Evolutionary conservation across 768 basidiomycete genomes (phyloP), one percentile per base, ranked within the genome.

Genomic region (Serpula lacrymans): DNA sequence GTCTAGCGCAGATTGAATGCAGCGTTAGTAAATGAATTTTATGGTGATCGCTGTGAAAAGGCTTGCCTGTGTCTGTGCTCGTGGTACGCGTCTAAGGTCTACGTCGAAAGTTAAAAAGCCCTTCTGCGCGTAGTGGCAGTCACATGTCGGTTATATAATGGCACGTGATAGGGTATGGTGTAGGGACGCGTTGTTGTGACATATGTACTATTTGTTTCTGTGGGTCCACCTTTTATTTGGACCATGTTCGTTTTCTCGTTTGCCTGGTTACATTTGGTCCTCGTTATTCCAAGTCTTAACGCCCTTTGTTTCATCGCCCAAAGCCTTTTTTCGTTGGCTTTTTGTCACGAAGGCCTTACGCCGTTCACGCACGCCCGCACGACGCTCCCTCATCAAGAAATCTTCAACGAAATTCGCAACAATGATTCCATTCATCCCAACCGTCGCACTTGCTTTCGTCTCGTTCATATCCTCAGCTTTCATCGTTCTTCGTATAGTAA

Each of bases 381-480:
- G 41, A 60, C 55, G 50, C 37, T 53, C 47, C 12, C 48, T 53
- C 55, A 44, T 36, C 41, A 40, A 41, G 37, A 35, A 45, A 20
- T 33, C 29, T 24, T 22, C 47, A 37, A 51, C 29, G 37, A 49
- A 49, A 31, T 31, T 25, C 38, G 34, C 30, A 48, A 57, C 49
- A 22, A 86, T 86, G 82, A 69, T 85, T 52, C 78, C 84, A 39
- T 75, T 87, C 58, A 62, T 81, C 60, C 77, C 78, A 29, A 70
- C 82, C 39, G 67, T 88, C 53, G 72, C 72, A 34, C 75, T 88
- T 53, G 77, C 78, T 62, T 73, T 88, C 56, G 43, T 84, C 51
- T 87, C 86, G 39, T 84, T 88, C 67, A 58, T 79, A 55, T 74
- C 74, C 57, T 87, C 86, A 33, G 80, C 73, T 54, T 87, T 85